A percentile compares a stretch with the other conserved stretches of the same genome.
These are phyloP conservation scores for Plenodomus tracheiphilus DNA, from an alignment of 2,329 filamentous ascomycete species.

Conservation along the genomic window DNA sequence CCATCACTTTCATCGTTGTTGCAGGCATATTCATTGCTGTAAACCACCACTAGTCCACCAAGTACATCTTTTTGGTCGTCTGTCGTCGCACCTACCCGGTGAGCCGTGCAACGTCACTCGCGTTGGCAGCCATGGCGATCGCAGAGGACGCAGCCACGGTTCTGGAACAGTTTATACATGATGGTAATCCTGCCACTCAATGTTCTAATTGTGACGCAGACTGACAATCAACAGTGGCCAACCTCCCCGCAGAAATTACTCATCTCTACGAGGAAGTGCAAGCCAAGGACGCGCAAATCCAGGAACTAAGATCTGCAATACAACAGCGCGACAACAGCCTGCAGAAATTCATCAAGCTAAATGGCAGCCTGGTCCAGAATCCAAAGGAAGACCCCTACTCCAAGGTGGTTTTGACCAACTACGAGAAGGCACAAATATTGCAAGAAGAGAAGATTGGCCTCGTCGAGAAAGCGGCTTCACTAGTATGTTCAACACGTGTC, in stretches of 20 bases:
- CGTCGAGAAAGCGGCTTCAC: slow-evolving; percentile 64
- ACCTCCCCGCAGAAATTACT: slow-evolving; percentile 79
- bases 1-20: slow-evolving; percentile 22
- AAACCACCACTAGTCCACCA: background rate
- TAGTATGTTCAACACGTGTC: slow-evolving; percentile 52
- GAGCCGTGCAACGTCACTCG: background rate
- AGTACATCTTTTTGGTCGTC: too few species aligned
- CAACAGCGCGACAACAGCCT: slow-evolving; percentile 73
- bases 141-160: slow-evolving; percentile 68
- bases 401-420: slow-evolving; percentile 69
- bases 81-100: background rate
- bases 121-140: slow-evolving; percentile 32
- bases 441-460: slow-evolving; percentile 76
- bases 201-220: background rate
- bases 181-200: slow-evolving; percentile 54
- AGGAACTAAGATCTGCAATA: slow-evolving; percentile 70
- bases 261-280: slow-evolving; percentile 83
- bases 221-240: slow-evolving; percentile 59
- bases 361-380: slow-evolving; percentile 73
- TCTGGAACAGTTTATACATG: slow-evolving; percentile 76
- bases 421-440: slow-evolving; percentile 68
- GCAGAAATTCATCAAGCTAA: slow-evolving; percentile 78
- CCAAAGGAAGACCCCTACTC: slow-evolving; percentile 73
- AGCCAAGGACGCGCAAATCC: slow-evolving; percentile 74
- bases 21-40: slow-evolving; percentile 1